Evolutionary conservation across 202 grass and related monocot genomes (phyloP).

Genomic region (Hordeum pubiflorum): DNA sequence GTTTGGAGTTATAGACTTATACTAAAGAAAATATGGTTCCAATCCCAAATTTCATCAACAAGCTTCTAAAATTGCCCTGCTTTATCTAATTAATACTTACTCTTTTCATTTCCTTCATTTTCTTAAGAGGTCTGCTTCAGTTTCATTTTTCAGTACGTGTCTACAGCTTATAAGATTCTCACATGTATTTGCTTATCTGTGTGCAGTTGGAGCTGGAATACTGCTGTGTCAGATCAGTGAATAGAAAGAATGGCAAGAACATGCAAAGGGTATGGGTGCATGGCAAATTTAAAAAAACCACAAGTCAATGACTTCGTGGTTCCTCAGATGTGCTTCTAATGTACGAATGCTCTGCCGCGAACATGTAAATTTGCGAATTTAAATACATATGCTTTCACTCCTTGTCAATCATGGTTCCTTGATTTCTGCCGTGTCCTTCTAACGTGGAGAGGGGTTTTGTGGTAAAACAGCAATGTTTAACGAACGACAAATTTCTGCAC

Average conservation of each 20-base stretch:
- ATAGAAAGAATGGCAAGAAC: conserved; percentile 62
- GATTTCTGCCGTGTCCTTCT: too few relatives aligned
- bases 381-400: not conserved
- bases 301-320: not conserved
- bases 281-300: conserved; percentile 79
- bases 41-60: not conserved
- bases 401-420: too few relatives aligned
- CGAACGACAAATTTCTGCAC: too few relatives aligned
- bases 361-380: not conserved
- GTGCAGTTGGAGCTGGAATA: conserved; percentile 77
- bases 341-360: not conserved
- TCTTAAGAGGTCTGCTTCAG: not conserved
- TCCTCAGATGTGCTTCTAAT: not conserved
- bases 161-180: not conserved
- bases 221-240: conserved; percentile 71
- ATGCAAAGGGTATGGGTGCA: conserved; percentile 92
- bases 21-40: not conserved
- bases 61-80: not conserved
- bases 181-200: not conserved
- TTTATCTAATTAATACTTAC: not conserved
- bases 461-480: too few relatives aligned
- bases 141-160: not conserved
- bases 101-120: not conserved
- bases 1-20: not conserved
- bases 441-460: too few relatives aligned